Base-by-base conservation (phyloP, 179 eudicot species). In the Vitellaria paradoxa region DNA sequence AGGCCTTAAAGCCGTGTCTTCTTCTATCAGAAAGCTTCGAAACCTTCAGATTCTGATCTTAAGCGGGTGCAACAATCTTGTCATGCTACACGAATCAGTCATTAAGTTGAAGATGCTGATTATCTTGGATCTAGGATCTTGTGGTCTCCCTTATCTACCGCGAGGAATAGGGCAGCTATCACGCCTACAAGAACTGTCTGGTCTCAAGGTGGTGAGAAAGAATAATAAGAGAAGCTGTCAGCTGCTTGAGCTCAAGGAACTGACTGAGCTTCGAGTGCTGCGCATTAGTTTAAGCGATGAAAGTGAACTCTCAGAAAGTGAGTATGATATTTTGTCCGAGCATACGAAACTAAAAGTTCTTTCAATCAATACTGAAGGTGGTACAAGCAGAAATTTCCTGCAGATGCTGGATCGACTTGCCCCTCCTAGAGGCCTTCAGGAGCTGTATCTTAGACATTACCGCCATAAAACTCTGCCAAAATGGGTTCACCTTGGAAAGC, bases 341-440 rank as follows among this genome's bases (percentile, higher is more conserved):
- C 72, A 82, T 6, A 50, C 55, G 72, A 59, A 77, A 63, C 79
- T 85, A 46, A 85, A 80, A 61, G 63, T 82, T 46, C 24, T 85
- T 60, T 60, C 84, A 24, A 74, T 85, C 63, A 77, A 64, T 72
- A 77, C 77, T 8, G 78, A 82, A 59, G 74, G 81, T 70, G 78
- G 76, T 30, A 85, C 75, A 73, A 72, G 42, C 49, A 79, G 79
- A 10, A 40, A 65, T 21, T 77, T 82, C 20, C 26, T 80, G 17
- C 6, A 23, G 55, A 85, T 77, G 81, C 83, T 85, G 30, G 83
- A 82, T 75, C 77, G 71, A 74, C 76, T 85, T 13, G 57, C 61
- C 55, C 87, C 85, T 74, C 87, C 87, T 14, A 47, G 72, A 17
- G 66, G 75, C 56, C 77, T 85, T 13, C 81, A 85, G 42, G 85